These are phyloP conservation scores for Phytophthora litchii DNA, from an alignment of 352 stramenopile genomes.

Conservation along the genomic window DNA sequence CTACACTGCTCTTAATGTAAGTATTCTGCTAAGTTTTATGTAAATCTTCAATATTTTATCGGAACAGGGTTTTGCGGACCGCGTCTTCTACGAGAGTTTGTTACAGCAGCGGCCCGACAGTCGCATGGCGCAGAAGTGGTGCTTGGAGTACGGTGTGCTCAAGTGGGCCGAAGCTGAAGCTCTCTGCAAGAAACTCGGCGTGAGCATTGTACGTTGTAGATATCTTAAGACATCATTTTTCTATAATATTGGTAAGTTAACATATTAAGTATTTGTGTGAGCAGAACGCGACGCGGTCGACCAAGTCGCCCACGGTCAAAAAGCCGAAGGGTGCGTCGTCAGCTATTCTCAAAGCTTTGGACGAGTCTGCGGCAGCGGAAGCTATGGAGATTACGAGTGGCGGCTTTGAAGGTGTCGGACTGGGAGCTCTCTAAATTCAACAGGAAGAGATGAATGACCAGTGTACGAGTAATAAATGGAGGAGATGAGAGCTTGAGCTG, in stretches of 20 bases:
- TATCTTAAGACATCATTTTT: constrained; percentile 7
- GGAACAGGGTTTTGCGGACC: constrained; percentile 80
- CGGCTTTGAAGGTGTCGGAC: constrained; percentile 68
- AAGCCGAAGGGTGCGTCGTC: constrained; percentile 39
- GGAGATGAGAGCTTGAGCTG: constrained; percentile 1
- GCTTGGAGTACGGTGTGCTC: constrained; percentile 89
- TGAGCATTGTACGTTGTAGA: constrained; percentile 54
- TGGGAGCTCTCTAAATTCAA: constrained; percentile 55
- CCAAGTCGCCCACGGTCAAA: constrained; percentile 54
- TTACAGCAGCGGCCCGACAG: constrained; percentile 84
- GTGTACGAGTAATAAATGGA: constrained; percentile 34
- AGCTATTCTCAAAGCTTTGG: constrained; percentile 25
- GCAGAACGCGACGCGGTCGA: constrained; percentile 59
- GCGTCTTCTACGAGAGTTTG: constrained; percentile 92
- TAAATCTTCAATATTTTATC: neutral
- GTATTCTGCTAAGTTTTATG: neutral
- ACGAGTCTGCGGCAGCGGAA: constrained; percentile 59
- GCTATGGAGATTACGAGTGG: constrained; percentile 56
- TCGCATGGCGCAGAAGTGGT: constrained; percentile 91
- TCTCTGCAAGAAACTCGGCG: constrained; percentile 76
- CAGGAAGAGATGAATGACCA: neutral
- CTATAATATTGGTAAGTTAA: constrained; percentile 1
- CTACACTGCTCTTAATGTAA: neutral
- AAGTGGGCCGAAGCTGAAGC: constrained; percentile 84
- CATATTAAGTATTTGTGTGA: constrained; percentile 3